Evolutionary conservation across 352 stramenopile species (phyloP).

Genomic region (Pythium oligandrum): DNA sequence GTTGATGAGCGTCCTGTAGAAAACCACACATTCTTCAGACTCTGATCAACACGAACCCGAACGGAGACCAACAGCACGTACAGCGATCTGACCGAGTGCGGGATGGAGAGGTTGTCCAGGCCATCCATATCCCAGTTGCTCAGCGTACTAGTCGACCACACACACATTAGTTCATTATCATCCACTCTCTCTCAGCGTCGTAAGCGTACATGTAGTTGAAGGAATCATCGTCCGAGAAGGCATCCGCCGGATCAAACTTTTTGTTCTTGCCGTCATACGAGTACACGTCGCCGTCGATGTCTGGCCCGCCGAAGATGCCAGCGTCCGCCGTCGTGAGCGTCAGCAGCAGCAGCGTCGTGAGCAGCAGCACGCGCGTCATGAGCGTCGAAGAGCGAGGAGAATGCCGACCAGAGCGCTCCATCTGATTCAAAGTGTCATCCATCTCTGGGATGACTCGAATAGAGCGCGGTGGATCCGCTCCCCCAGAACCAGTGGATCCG

Average conservation of each 20-base stretch:
- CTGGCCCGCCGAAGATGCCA: conserved; percentile 39
- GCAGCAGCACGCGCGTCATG: background rate
- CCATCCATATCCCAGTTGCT: conserved; percentile 58
- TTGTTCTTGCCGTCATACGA: conserved; percentile 51
- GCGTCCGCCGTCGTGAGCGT: conserved; percentile 9
- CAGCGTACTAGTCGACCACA: conserved; percentile 27
- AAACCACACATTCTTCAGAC: no score
- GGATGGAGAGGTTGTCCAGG: conserved; percentile 35
- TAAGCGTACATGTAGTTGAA: conserved; percentile 44
- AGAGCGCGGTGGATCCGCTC: background rate
- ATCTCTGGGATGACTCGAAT: background rate
- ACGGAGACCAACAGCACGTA: conserved; percentile 19
- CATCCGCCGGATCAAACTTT: conserved; percentile 29
- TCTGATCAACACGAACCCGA: no score
- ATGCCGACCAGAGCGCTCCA: background rate
- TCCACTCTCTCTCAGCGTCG: background rate
- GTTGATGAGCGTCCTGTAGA: conserved; percentile 31
- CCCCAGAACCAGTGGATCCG: no score
- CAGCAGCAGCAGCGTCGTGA: conserved; percentile 1
- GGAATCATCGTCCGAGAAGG: conserved; percentile 40
- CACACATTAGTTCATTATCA: background rate
- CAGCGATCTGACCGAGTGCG: conserved; percentile 44
- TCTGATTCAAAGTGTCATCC: no score
- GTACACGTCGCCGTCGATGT: conserved; percentile 42
- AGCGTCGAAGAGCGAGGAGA: background rate